Conservation (phyloP, 768 basidiomycete species). For the Kwoniella sp. region DNA sequence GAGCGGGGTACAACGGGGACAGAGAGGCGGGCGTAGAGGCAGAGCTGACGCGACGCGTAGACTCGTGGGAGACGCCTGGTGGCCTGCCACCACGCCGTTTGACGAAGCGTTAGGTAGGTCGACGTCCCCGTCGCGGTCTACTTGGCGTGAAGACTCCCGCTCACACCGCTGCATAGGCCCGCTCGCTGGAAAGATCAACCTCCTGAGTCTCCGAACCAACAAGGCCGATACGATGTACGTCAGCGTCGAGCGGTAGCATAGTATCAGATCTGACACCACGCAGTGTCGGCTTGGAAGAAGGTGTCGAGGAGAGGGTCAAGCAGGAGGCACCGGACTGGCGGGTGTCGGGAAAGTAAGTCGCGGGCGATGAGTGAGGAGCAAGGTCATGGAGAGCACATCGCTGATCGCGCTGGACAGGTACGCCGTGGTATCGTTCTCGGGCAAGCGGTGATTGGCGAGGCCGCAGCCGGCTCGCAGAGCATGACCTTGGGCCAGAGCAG, state of each 20-base stretch:
- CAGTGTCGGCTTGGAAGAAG: constrained; percentile 67
- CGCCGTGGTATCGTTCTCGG: constrained; percentile 44
- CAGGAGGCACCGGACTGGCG: constrained; percentile 50
- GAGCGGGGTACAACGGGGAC: constrained; percentile 46
- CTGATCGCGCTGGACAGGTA: constrained; percentile 18
- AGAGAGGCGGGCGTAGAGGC: no score
- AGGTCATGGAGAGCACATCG: no score
- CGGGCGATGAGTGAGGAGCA: no score
- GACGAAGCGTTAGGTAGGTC: constrained; percentile 57
- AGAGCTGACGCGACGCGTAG: constrained; percentile 53
- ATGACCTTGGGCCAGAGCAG: no score
- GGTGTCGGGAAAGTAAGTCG: constrained; percentile 43
- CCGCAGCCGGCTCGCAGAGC: neutral
- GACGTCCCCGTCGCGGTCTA: neutral
- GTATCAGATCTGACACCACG: no score
- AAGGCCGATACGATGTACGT: constrained; percentile 81
- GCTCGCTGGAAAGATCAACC: constrained; percentile 69
- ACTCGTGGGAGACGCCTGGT: constrained; percentile 79
- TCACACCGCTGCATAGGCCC: constrained; percentile 58
- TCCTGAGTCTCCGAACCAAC: constrained; percentile 83
- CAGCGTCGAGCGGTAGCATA: neutral
- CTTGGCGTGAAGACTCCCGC: neutral
- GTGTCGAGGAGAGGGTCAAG: constrained; percentile 66
- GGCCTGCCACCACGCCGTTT: constrained; percentile 79
- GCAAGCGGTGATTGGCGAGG: neutral